These are phyloP conservation scores for Artomyces pyxidatus DNA, from an alignment of 768 basidiomycete species.

Conservation along the genomic window DNA sequence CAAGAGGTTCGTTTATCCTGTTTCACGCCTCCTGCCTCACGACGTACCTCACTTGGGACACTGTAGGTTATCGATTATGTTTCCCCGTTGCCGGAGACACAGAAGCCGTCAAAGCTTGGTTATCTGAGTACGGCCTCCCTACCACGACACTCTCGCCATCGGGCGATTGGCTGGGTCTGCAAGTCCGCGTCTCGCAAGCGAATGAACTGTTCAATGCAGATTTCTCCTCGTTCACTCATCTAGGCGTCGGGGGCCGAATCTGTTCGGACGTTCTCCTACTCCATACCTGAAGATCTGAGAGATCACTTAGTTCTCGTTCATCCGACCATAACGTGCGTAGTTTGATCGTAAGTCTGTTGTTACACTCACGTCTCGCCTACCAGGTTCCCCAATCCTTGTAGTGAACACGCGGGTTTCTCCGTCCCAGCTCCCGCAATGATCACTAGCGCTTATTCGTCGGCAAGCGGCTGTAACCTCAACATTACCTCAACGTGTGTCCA, in stretches of 20 bases:
- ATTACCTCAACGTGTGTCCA: background rate
- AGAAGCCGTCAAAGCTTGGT: too few relatives aligned
- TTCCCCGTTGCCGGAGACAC: too few relatives aligned
- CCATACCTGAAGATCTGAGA: constrained; percentile 5
- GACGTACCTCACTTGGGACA: too few relatives aligned
- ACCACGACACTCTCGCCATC: too few relatives aligned
- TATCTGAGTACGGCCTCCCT: too few relatives aligned
- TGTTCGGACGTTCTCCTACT: constrained; percentile 12
- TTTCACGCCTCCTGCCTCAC: too few relatives aligned
- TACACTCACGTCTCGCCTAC: too few relatives aligned
- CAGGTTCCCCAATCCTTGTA: too few relatives aligned
- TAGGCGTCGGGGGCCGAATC: constrained; percentile 2
- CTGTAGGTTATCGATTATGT: too few relatives aligned
- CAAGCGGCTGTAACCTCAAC: background rate
- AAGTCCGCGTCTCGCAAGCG: constrained; percentile 20
- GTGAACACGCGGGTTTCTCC: too few relatives aligned
- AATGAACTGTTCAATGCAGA: constrained; percentile 19
- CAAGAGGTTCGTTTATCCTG: too few relatives aligned
- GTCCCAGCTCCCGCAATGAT: background rate
- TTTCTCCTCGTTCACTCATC: constrained; percentile 13
- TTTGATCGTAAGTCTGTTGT: too few relatives aligned
- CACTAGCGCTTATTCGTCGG: background rate
- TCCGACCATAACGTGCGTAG: constrained; percentile 9
- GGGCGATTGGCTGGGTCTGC: constrained; percentile 21
- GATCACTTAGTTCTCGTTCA: constrained; percentile 8